These are phyloP conservation scores for Mortierella sp. DNA, from an alignment of 371 early-diverging fungal species.

Conservation along the genomic window DNA sequence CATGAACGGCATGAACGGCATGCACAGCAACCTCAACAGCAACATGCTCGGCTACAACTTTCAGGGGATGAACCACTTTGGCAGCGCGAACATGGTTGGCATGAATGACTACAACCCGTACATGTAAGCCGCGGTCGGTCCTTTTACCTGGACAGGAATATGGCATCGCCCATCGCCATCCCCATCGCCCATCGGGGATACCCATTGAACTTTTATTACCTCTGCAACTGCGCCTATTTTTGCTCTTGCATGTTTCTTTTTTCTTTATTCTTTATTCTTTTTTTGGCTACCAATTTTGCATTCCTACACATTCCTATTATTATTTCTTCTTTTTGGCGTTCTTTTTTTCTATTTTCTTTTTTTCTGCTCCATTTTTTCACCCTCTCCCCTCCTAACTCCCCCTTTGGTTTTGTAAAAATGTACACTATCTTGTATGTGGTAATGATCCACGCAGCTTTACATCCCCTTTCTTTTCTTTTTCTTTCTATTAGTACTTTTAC, in stretches of 20 bases:
- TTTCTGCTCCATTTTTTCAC: constrained; percentile 6
- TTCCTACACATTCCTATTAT: constrained; percentile 3
- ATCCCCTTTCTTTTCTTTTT: constrained; percentile 7
- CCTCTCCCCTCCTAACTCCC: constrained; percentile 11
- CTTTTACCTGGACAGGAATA: not conserved
- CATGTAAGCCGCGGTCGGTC: constrained; percentile 22
- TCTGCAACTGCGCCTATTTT: not conserved
- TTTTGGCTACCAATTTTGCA: not conserved
- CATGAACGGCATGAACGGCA: constrained; percentile 4
- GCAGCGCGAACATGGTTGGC: constrained; percentile 49
- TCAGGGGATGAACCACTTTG: constrained; percentile 51
- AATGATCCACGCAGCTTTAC: constrained; percentile 28
- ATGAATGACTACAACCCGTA: constrained; percentile 55
- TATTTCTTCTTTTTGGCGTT: not conserved
- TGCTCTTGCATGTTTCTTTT: not conserved
- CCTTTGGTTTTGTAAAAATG: constrained; percentile 17
- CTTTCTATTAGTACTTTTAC: constrained; percentile 8
- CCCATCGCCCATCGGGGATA: not conserved
- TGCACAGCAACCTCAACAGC: constrained; percentile 20
- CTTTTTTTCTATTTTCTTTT: not conserved
- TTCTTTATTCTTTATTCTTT: not conserved
- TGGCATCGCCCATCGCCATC: not conserved
- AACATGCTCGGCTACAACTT: constrained; percentile 53
- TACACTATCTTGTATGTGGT: constrained; percentile 38
- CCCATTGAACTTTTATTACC: not conserved